phyloP scores from a whole-genome alignment of 2,329 filamentous ascomycete genomes.

The Drechslerella coelobrocha region DNA sequence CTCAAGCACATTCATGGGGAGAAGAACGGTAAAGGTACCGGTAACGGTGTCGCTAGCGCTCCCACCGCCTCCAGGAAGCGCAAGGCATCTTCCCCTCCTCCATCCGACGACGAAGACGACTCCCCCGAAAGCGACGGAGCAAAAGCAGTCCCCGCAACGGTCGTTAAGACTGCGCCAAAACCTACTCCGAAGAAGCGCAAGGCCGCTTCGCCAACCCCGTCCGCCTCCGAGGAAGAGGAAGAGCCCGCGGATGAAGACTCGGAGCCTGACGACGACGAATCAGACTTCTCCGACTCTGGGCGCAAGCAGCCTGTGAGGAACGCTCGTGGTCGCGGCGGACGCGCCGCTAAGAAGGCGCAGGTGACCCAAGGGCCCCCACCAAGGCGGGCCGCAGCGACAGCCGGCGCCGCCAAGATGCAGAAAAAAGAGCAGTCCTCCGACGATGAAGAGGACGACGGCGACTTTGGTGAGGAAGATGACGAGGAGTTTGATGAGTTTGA shows the following conservation, averaged over 20 bases:
- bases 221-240: slow-evolving; percentile 24
- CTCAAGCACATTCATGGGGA: too few relatives aligned
- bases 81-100: slow-evolving; percentile 51
- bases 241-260: slow-evolving; percentile 9
- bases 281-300: slow-evolving; percentile 36
- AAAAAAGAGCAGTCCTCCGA: slow-evolving; percentile 24
- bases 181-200: slow-evolving; percentile 45
- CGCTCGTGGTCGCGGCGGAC: slow-evolving; percentile 19
- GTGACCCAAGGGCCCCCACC: slow-evolving; percentile 34
- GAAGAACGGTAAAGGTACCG: too few relatives aligned
- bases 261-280: slow-evolving; percentile 26
- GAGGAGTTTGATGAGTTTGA: slow-evolving; percentile 44
- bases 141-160: slow-evolving; percentile 17
- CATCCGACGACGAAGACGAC: slow-evolving; percentile 54
- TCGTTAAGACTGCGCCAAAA: slow-evolving; percentile 26
- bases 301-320: slow-evolving; percentile 12
- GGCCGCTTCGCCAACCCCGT: slow-evolving; percentile 28
- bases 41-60: slow-evolving; percentile 14
- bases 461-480: slow-evolving; percentile 15
- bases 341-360: slow-evolving; percentile 33
- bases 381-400: slow-evolving; percentile 31
- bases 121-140: slow-evolving; percentile 48
- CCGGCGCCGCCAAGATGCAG: slow-evolving; percentile 20
- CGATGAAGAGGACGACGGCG: slow-evolving; percentile 20
- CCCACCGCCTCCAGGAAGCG: slow-evolving; percentile 36